These are phyloP conservation scores for Colletotrichum cuscutae DNA, from an alignment of 2,329 filamentous ascomycete species.

Conservation along the genomic window DNA sequence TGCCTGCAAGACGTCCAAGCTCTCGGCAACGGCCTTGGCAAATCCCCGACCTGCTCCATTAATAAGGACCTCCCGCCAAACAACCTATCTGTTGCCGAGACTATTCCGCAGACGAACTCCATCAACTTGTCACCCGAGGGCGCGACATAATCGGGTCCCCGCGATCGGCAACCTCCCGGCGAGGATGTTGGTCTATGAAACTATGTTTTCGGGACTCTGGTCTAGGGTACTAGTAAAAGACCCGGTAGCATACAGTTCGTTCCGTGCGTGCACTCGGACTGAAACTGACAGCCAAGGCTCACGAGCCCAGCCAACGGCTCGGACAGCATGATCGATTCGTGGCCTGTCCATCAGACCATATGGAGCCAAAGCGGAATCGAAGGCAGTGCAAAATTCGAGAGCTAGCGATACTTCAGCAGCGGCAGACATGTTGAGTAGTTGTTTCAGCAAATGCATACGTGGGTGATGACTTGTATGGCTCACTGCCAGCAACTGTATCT, in stretches of 20 bases:
- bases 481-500: neutral
- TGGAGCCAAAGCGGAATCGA: neutral
- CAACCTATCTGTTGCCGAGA: neutral
- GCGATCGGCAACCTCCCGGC: neutral
- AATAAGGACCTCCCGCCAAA: neutral
- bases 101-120: neutral
- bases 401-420: neutral
- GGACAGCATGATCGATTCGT: neutral
- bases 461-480: neutral
- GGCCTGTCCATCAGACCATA: neutral
- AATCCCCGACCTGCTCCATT: neutral
- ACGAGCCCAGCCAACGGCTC: neutral
- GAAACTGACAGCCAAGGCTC: neutral
- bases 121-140: neutral
- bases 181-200: neutral
- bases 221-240: neutral
- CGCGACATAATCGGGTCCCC: slow-evolving; percentile 12
- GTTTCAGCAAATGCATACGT: slow-evolving; percentile 14
- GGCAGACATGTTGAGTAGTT: neutral
- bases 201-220: neutral
- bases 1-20: neutral
- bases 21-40: neutral
- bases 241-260: slow-evolving; percentile 1
- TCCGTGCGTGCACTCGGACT: neutral
- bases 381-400: neutral